Conservation (phyloP, 192 early-diverging fungal species). For the Rhizophagus clarus region DNA sequence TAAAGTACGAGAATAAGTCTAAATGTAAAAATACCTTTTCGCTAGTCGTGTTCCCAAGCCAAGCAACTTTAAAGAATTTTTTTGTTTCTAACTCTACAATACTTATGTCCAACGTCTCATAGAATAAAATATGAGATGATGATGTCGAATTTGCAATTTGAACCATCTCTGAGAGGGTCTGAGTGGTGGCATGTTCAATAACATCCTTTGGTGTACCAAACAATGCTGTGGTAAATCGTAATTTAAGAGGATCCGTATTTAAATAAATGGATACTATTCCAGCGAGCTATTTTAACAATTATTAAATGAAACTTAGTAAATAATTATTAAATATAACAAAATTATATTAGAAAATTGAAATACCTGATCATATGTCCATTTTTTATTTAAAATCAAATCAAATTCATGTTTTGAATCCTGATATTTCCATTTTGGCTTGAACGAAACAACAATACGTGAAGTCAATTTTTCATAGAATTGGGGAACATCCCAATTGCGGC, state of each 20-base stretch:
- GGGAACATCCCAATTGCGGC: constrained; percentile 49
- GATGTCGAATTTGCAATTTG: constrained; percentile 27
- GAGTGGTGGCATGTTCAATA: constrained; percentile 37
- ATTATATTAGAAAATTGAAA: no score
- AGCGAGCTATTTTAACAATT: constrained; percentile 55
- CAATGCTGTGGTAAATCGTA: constrained; percentile 64
- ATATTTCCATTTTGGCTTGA: constrained; percentile 43
- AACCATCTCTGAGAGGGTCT: constrained; percentile 46
- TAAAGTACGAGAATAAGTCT: neutral
- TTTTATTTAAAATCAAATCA: constrained; percentile 61
- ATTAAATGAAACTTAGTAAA: constrained; percentile 5
- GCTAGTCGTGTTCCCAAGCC: constrained; percentile 63
- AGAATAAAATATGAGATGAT: constrained; percentile 61
- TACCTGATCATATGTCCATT: constrained; percentile 2
- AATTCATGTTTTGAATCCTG: constrained; percentile 37
- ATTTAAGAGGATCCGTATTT: constrained; percentile 64
- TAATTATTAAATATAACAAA: neutral
- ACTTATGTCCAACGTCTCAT: constrained; percentile 83
- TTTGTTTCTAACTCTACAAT: constrained; percentile 85
- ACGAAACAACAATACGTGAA: constrained; percentile 51
- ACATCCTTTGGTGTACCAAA: constrained; percentile 35
- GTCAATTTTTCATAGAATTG: constrained; percentile 79
- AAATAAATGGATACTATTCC: constrained; percentile 61
- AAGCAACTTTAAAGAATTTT: constrained; percentile 68
- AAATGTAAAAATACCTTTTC: constrained; percentile 54